Percentiles rank a stretch among this genome's conserved stretches.
phyloP scores from a whole-genome alignment of 2,329 filamentous ascomycete species.

The Calycina marina region DNA sequence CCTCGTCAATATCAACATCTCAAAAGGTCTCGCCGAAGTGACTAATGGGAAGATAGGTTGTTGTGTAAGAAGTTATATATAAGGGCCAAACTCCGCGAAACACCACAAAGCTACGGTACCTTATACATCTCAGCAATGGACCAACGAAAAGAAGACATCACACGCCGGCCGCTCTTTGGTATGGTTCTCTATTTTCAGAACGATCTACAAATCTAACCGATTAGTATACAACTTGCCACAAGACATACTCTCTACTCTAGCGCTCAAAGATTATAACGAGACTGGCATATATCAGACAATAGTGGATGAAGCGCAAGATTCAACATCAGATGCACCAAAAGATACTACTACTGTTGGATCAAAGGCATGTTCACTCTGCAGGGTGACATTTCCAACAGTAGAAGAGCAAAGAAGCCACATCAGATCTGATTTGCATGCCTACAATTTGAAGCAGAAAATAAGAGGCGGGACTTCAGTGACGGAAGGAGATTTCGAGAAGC shows the following conservation, averaged over 20 bases:
- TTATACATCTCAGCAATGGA: slow-evolving; percentile 13
- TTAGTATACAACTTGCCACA: slow-evolving; percentile 22
- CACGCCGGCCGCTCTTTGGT: slow-evolving; percentile 27
- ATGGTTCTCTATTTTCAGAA: too few species aligned
- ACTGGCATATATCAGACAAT: slow-evolving; percentile 12
- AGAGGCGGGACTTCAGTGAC: slow-evolving; percentile 56
- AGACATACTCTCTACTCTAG: slow-evolving; percentile 23
- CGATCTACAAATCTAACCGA: slow-evolving; percentile 8
- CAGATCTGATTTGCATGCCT: slow-evolving; percentile 81
- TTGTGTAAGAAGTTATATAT: too few species aligned
- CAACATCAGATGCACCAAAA: slow-evolving; percentile 23
- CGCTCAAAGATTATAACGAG: slow-evolving; percentile 18
- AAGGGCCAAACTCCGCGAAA: too few species aligned
- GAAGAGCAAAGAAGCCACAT: slow-evolving; percentile 75
- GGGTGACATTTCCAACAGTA: slow-evolving; percentile 53
- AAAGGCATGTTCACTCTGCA: slow-evolving; percentile 71
- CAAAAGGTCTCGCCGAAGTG: too few species aligned
- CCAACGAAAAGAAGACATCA: slow-evolving; percentile 24
- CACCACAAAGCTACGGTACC: background rate
- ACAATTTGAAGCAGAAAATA: slow-evolving; percentile 87
- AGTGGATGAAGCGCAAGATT: slow-evolving; percentile 15
- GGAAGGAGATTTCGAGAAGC: slow-evolving; percentile 73
- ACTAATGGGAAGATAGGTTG: too few species aligned
- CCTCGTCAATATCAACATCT: too few species aligned
- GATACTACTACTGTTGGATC: slow-evolving; percentile 37